These are phyloP conservation scores for Suillus subalutaceus DNA, from an alignment of 768 basidiomycete species.

Conservation along the genomic window DNA sequence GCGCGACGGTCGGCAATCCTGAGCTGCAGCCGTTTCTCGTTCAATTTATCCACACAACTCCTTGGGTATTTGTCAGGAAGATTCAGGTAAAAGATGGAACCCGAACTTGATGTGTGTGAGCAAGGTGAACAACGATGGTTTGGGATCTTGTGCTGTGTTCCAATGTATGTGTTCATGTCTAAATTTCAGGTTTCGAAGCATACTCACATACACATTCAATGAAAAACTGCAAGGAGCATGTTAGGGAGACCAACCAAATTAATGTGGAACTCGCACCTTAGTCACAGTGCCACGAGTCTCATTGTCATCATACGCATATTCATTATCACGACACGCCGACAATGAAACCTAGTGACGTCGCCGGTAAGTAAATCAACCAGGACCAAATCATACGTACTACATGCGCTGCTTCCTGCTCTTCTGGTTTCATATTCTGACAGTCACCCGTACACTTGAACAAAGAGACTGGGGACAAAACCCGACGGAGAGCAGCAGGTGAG, in stretches of 20 bases:
- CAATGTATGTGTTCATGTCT: background rate
- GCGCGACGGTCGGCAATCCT: slow-evolving; percentile 15
- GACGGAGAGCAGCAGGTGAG: slow-evolving; percentile 17
- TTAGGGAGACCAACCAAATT: slow-evolving; percentile 7
- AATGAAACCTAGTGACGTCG: slow-evolving; percentile 24
- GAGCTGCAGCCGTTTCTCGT: slow-evolving; percentile 17
- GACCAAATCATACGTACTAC: slow-evolving; percentile 23
- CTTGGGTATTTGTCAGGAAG: slow-evolving; percentile 13
- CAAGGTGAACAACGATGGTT: slow-evolving; percentile 26
- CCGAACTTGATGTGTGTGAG: slow-evolving; percentile 29
- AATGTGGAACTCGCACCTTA: slow-evolving; percentile 14
- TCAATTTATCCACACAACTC: slow-evolving; percentile 20
- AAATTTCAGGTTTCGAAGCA: background rate
- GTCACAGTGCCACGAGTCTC: slow-evolving; percentile 23
- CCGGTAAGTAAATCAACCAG: slow-evolving; percentile 6
- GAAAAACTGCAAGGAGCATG: slow-evolving; percentile 25
- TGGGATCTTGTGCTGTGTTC: slow-evolving; percentile 22
- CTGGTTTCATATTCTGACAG: slow-evolving; percentile 13
- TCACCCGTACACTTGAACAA: slow-evolving; percentile 23
- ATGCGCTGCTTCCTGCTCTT: slow-evolving; percentile 17
- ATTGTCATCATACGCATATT: slow-evolving; percentile 26
- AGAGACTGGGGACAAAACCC: slow-evolving; percentile 26
- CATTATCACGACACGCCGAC: slow-evolving; percentile 32
- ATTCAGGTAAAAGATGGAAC: background rate
- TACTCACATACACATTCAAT: slow-evolving; percentile 29